A percentile compares a stretch with the other conserved stretches of the same genome.
phyloP scores from a whole-genome alignment of 768 basidiomycete species.

The Thelephora aurantiotincta region DNA sequence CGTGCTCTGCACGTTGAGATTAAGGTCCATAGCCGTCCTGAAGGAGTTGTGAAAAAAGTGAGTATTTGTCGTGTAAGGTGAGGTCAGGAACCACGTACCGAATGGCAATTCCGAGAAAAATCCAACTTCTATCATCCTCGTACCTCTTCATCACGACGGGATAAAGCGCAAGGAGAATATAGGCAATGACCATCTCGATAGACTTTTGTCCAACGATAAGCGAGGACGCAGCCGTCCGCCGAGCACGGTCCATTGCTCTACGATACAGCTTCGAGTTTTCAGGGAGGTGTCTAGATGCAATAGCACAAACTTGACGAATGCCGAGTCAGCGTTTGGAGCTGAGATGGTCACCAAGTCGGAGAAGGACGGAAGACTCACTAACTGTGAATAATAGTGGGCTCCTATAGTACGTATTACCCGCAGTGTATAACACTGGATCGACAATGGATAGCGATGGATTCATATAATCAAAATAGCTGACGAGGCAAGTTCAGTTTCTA shows the following conservation, averaged over 20 bases:
- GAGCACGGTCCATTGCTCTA: conserved; percentile 61
- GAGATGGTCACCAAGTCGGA: no score
- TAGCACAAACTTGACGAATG: conserved; percentile 54
- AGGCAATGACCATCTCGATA: conserved; percentile 78
- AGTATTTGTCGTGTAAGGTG: conserved; percentile 5
- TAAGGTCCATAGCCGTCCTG: conserved; percentile 82
- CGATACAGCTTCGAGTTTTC: conserved; percentile 58
- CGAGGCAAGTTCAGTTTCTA: neutral
- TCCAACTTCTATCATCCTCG: conserved; percentile 86
- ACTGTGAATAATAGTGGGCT: conserved; percentile 90
- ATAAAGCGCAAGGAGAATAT: conserved; percentile 66
- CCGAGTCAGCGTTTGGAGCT: neutral
- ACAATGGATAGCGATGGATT: conserved; percentile 67
- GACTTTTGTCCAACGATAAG: conserved; percentile 65
- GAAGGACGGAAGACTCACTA: conserved; percentile 32
- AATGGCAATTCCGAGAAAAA: conserved; percentile 82
- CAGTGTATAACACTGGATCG: conserved; percentile 75
- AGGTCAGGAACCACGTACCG: conserved; percentile 28
- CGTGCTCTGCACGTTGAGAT: conserved; percentile 60
- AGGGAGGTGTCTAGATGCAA: conserved; percentile 70
- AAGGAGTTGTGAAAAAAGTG: neutral
- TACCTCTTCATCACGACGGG: conserved; percentile 62
- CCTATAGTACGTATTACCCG: conserved; percentile 64
- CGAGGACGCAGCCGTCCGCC: conserved; percentile 63
- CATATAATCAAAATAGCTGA: conserved; percentile 66